These are phyloP conservation scores for Phialophora expanda DNA, from an alignment of 2,329 filamentous ascomycete genomes.

Conservation along the genomic window DNA sequence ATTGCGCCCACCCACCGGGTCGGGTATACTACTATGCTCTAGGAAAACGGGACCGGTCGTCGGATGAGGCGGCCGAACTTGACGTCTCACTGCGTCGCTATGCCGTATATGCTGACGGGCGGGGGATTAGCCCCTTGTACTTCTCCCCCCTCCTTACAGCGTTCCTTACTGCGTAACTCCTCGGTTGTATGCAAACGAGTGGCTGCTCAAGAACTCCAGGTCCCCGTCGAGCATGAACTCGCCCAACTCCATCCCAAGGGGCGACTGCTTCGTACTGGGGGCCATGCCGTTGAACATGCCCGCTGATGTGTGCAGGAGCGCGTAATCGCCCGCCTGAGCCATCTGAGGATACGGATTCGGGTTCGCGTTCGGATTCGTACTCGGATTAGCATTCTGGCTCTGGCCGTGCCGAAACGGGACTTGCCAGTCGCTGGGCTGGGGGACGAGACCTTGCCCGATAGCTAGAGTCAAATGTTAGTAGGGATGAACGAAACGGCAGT, in stretches of 20 bases:
- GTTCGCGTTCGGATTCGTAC: background rate
- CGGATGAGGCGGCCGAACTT: too few relatives aligned
- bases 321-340: background rate
- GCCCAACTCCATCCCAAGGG: conserved; percentile 46
- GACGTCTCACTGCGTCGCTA: too few relatives aligned
- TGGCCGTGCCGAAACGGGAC: conserved; percentile 3
- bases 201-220: conserved; percentile 31
- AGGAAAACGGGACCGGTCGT: background rate
- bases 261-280: conserved; percentile 29
- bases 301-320: background rate
- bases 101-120: too few relatives aligned
- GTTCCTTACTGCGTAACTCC: conserved; percentile 1
- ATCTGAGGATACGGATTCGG: conserved; percentile 2
- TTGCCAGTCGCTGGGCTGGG: conserved; percentile 23
- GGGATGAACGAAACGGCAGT: background rate
- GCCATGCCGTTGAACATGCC: conserved; percentile 9
- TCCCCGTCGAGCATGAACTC: conserved; percentile 49
- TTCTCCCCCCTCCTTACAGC: background rate
- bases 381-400: background rate
- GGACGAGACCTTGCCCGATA: conserved; percentile 23
- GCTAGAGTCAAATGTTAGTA: background rate
- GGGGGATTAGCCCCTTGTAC: background rate
- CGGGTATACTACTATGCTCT: too few relatives aligned
- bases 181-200: conserved; percentile 22
- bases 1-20: too few relatives aligned